Evolutionary conservation across 495 filamentous ascomycete species (phyloP), one percentile per base, ranked within the genome.

Genomic region (Hypoxylon fragiforme): DNA sequence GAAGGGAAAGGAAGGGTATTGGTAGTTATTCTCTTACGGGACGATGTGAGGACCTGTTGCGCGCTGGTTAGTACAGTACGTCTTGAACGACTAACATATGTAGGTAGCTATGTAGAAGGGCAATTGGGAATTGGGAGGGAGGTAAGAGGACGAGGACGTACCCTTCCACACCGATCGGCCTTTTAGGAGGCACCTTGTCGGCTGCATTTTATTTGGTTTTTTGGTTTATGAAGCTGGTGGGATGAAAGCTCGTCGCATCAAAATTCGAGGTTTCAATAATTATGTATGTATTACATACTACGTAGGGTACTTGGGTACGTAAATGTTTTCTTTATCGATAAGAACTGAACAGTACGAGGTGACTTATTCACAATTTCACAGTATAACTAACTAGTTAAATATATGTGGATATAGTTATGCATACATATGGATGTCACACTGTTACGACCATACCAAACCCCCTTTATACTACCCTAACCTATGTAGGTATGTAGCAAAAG

Each of bases 1-100:
- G n/a, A n/a, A n/a, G n/a, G n/a, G n/a, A 13, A 22, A 22, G 21
- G 9, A 16, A 31, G 31, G 38, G 16, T 42, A 1, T 39, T 0
- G 15, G 20, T 26, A 11, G 21, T 26, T 22, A 41, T 11, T 21
- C 37, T 60, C 81, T 76, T 81, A 88, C 85, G 86, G 85, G 44
- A 89, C 85, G 60, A 89, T 86, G 62, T 88, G 79, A 18, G 86
- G 85, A 7, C 85, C 85, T 88, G 47, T 18, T 15, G 37, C 48
- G 3, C 4, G 48, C 14, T 19, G 21, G 8, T 28, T 9, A 4
- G 24, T 28, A 28, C 9, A 19, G 34, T 9, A 18, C 18, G 16
- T 16, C 14, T 28, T 42, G 7, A 28, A 18, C 4, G 21, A 18
- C n/a, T n/a, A n/a, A n/a, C n/a, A n/a, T n/a, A n/a, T n/a, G n/a